Base-by-base conservation (phyloP, 2,329 filamentous ascomycete genomes). In the Sclerotinia sclerotiorum region DNA sequence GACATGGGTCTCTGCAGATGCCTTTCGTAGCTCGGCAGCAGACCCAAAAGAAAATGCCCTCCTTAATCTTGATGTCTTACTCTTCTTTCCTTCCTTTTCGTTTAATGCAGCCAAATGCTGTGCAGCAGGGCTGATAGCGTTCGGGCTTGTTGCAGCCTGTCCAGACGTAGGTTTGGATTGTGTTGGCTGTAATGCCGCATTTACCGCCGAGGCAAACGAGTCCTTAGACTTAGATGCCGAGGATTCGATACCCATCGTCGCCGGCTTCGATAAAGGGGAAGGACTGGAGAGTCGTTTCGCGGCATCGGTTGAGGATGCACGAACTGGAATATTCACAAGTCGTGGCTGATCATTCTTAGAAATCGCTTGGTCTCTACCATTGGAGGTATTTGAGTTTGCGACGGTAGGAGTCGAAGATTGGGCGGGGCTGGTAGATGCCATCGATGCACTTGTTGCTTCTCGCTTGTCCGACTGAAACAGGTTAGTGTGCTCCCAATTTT, bases 31-130 rank as follows among this genome's bases (percentile, higher is more conserved):
- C 77, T 99, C 95, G 11, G 94, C 92, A 54, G 94, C 92, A 78
- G 94, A 98, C 62, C 95, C 94, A 80, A 99, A 99, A 0, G 95
- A 99, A 76, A 99, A 97, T 0, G 95, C 95, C 74, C 95, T 87
- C 67, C 95, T 88, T 69, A 99, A 83, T 73, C 94, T 86, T 24
- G 91, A 94, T 2, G 90, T 92, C 81, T 97, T 97, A 81, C 89
- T 93, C 77, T 93, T 93, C 77, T 87, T 91, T 39, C 83, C 83
- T 66, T 92, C 92, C 77, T 91, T 94, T 73, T 94, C 91, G 70
- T 90, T 94, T 68, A 98, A 84, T n/a, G 94, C 93, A 57, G 91
- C 88, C 51, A 98, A 85, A 68, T 96, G 93, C 78, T 93, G 90
- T 19, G 91, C 90, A 27, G 94, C 94, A 58, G 91, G 88, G 66